phyloP scores from a whole-genome alignment of 2,329 filamentous ascomycete species.

The Clarireedia monteithiana region DNA sequence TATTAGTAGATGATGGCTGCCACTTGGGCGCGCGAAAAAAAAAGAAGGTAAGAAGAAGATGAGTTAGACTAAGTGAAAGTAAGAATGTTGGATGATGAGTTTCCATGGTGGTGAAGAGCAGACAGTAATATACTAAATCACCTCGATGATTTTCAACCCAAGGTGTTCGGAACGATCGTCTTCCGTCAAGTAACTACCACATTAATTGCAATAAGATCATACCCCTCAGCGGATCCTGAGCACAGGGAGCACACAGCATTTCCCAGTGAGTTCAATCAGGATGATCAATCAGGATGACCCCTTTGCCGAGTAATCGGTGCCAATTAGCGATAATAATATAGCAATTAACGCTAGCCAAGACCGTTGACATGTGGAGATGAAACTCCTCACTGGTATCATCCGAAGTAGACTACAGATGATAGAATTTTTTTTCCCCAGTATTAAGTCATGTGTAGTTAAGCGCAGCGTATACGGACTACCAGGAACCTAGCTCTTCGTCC shows the following conservation, averaged over 20 bases:
- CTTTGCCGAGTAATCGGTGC: conserved; percentile 4
- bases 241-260: neutral
- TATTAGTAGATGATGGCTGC: conserved; percentile 22
- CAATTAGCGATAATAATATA: neutral
- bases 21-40: conserved; percentile 26
- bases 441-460: neutral
- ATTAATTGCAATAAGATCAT: conserved; percentile 18
- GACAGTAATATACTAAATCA: neutral
- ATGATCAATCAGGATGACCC: neutral
- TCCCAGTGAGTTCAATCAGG: neutral
- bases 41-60: conserved; percentile 22
- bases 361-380: conserved; percentile 16
- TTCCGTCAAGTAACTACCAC: conserved; percentile 16
- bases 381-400: conserved; percentile 16
- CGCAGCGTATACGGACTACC: neutral
- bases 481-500: neutral
- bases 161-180: conserved; percentile 17
- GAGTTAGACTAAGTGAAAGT: neutral
- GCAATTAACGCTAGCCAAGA: conserved; percentile 9
- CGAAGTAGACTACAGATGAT: conserved; percentile 3
- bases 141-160: conserved; percentile 4
- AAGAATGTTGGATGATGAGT: neutral
- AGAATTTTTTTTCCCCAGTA: neutral
- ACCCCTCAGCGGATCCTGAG: neutral
- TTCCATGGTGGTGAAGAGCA: neutral